Base-by-base conservation (phyloP, 2,329 filamentous ascomycete species). In the Fusarium sp. region DNA sequence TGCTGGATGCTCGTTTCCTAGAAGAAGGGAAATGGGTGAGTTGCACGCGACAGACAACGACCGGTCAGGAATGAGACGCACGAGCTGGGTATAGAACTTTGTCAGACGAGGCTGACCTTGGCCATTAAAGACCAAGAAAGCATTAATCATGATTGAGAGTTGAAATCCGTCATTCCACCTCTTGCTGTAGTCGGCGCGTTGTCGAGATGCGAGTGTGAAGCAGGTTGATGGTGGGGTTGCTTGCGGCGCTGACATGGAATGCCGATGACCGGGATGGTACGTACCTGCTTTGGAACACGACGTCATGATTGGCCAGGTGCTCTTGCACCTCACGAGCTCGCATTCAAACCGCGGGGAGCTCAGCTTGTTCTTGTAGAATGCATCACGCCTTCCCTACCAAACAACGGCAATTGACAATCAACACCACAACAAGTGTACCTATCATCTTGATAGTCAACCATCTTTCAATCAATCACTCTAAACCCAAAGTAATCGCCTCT, bases 1-100 rank as follows among this genome's bases (percentile, higher is more conserved):
- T 99, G 96, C 80, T 99, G 95, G 38, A 97, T 96, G 80, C 92
- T 93, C 20, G 96, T 98, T 82, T 99, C 96, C 96, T 98, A 75
- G 9, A 23, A 18, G 13, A 25, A 33, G 36, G 38, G n/a, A 27
- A 36, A 58, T 36, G 46, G 60, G 57, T 68, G 53, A 58, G 36
- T 55, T 58, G 33, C 14, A 61, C 55, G 33, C 23, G 7, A n/a
- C 23, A 25, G 31, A 42, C 57, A 55, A 14, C 14, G 6, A n/a
- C 27, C 9, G 10, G 11, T 23, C 11, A 29, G 20, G 51, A 14
- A 31, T 16, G 46, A 6, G 31, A 62, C 75, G 74, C 72, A 97
- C 95, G 72, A 99, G 89, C 79, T 98, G 95, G 2, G 95, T 97
- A 80, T 99, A 99, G 85, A 99, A 99, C 77, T 98, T 98, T 75